Evolutionary conservation across 2,329 filamentous ascomycete species (phyloP).

Genomic region (Sclerotinia spermophila): DNA sequence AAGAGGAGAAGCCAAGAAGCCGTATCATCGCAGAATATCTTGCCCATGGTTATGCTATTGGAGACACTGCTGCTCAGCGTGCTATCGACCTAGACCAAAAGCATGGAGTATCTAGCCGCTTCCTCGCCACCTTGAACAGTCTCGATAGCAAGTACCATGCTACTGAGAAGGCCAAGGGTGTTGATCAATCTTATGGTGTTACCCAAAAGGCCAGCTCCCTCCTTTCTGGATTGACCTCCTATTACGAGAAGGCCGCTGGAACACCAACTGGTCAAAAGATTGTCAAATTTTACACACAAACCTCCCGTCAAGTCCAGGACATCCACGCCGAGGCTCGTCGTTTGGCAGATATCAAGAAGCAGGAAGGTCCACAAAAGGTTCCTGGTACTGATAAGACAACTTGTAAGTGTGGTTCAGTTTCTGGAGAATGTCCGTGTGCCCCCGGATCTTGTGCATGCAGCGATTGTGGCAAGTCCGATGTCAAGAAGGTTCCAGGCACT

Average conservation of each 20-base stretch:
- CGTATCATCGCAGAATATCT: slow-evolving; percentile 96
- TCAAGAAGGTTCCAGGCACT: slow-evolving; percentile 38
- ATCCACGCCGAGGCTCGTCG: slow-evolving; percentile 89
- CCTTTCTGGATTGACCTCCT: slow-evolving; percentile 68
- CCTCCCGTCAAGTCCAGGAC: slow-evolving; percentile 86
- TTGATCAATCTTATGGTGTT: slow-evolving; percentile 83
- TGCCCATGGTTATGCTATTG: slow-evolving; percentile 81
- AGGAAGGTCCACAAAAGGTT: slow-evolving; percentile 45
- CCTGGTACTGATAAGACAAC: slow-evolving; percentile 41
- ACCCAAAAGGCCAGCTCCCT: slow-evolving; percentile 65
- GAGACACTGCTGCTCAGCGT: slow-evolving; percentile 68
- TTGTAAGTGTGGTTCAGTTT: slow-evolving; percentile 46
- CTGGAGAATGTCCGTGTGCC: slow-evolving; percentile 44
- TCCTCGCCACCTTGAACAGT: slow-evolving; percentile 69
- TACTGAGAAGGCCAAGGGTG: slow-evolving; percentile 75
- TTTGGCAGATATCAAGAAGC: slow-evolving; percentile 81
- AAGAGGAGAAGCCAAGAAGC: slow-evolving; percentile 94
- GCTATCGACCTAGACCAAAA: slow-evolving; percentile 86
- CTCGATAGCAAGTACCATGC: slow-evolving; percentile 87
- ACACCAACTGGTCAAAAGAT: slow-evolving; percentile 88
- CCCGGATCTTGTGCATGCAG: slow-evolving; percentile 46
- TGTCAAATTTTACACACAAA: slow-evolving; percentile 79
- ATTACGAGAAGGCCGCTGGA: slow-evolving; percentile 89
- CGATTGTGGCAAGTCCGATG: slow-evolving; percentile 46
- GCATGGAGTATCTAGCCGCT: slow-evolving; percentile 79